Evolutionary conservation across 495 filamentous ascomycete genomes (phyloP), one percentile per base, ranked within the genome.

Genomic region (Oidiodendron maius): DNA sequence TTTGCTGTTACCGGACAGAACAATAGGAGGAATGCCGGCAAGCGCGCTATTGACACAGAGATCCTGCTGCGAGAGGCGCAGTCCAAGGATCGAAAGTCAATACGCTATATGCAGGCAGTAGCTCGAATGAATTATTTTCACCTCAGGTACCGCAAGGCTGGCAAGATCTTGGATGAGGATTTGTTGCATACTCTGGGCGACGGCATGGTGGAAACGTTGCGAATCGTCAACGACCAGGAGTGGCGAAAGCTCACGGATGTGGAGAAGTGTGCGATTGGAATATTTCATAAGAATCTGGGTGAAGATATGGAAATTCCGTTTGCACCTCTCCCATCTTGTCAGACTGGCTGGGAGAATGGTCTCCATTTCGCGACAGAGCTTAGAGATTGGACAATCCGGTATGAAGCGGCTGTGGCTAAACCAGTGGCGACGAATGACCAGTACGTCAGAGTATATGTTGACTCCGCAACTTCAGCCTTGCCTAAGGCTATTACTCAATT

Each of bases 91-190:
- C 66, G 65, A 13, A 56, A 44, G 20, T 67, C 65, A 4, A 54
- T 60, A 25, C 58, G 67, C 0, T 48, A 61, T 30, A 42, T 55
- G 11, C 47, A 56, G 2, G 70, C 59, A 4, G 57, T 76, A 8
- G 67, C 72, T 9, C 57, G 74, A 18, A 71, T 74, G 60, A 77
- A 76, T 44, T 76, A 64, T 50, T 55, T 78, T 30, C 74, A 76
- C 59, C 52, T 52, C 1, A 45, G 55, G 0, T 70, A 72, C 37
- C 64, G 60, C 13, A 56, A 57, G 15, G 53, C 60, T 0, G 63
- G 66, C n/a, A 61, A 62, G 32, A n/a, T n/a, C n/a, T n/a, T n/a
- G n/a, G n/a, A n/a, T n/a, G n/a, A n/a, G 48, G n/a, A n/a, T n/a
- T n/a, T n/a, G n/a, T n/a, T n/a, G n/a, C n/a, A n/a, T n/a, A n/a